Percentiles rank a stretch among this genome's conserved stretches.
Conservation (phyloP, 805 yeast species). For the Schwanniomyces pseudopolymorphus region DNA sequence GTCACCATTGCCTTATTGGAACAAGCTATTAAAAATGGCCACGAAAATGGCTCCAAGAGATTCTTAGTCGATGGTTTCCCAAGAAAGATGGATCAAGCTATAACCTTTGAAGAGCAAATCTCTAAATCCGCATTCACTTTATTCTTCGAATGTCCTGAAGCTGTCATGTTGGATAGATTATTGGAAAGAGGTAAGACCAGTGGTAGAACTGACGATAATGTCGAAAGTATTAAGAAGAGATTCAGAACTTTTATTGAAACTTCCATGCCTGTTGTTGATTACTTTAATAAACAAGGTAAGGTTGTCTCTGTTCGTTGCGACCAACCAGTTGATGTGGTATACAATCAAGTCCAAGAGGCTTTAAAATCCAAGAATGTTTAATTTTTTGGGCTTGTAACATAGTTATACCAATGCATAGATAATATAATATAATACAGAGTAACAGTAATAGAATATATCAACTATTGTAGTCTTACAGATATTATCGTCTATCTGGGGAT, state of each 20-base stretch:
- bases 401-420: background rate
- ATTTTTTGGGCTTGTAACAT: background rate
- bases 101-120: slow-evolving; percentile 79
- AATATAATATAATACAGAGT: background rate
- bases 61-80: slow-evolving; percentile 97
- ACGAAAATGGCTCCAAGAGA: slow-evolving; percentile 50
- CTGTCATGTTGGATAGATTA: slow-evolving; percentile 79
- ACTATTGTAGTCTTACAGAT: too few relatives aligned
- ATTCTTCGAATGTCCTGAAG: slow-evolving; percentile 80
- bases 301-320: slow-evolving; percentile 82
- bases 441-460: too few relatives aligned
- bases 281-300: slow-evolving; percentile 67
- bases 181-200: slow-evolving; percentile 91
- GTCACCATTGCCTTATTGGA: slow-evolving; percentile 82
- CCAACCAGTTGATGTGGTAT: slow-evolving; percentile 77
- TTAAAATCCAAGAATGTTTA: slow-evolving; percentile 44
- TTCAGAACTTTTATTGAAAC: slow-evolving; percentile 84
- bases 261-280: slow-evolving; percentile 89
- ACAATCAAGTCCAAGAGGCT: slow-evolving; percentile 63
- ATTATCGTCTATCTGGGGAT: too few relatives aligned
- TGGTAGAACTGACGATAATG: slow-evolving; percentile 91
- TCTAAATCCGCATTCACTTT: slow-evolving; percentile 71
- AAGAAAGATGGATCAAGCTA: slow-evolving; percentile 96
- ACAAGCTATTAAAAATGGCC: slow-evolving; percentile 67
- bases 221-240: slow-evolving; percentile 86